Evolutionary conservation across 2,329 filamentous ascomycete genomes (phyloP).

Genomic region (Microdochium nivale): DNA sequence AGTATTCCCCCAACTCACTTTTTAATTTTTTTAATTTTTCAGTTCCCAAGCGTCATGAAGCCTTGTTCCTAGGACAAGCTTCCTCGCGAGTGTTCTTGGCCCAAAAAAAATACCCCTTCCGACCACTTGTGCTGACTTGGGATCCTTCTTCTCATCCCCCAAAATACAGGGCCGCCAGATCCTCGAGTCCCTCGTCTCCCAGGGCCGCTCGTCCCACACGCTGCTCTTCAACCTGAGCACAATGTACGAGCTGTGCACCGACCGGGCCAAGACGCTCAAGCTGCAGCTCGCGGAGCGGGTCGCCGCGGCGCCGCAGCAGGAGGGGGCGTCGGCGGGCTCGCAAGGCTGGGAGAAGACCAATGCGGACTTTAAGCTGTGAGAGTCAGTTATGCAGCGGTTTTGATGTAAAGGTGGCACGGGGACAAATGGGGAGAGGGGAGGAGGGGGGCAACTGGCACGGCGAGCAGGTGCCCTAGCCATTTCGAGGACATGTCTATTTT

Average conservation of each 20-base stretch:
- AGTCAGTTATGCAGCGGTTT: neutral
- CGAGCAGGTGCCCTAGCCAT: too few relatives aligned
- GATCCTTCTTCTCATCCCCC: constrained; percentile 1
- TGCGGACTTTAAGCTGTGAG: constrained; percentile 66
- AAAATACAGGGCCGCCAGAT: constrained; percentile 53
- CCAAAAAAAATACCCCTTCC: too few relatives aligned
- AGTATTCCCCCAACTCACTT: too few relatives aligned
- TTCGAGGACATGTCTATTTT: too few relatives aligned
- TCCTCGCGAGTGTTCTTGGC: too few relatives aligned
- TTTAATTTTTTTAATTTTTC: too few relatives aligned
- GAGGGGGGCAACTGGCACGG: too few relatives aligned
- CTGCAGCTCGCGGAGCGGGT: constrained; percentile 60
- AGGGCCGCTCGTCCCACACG: constrained; percentile 62
- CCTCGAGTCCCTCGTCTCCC: constrained; percentile 57
- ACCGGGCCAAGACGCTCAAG: constrained; percentile 65
- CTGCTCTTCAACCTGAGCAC: constrained; percentile 85
- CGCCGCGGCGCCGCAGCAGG: constrained; percentile 28
- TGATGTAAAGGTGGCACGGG: neutral
- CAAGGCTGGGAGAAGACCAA: constrained; percentile 64
- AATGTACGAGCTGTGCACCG: constrained; percentile 84
- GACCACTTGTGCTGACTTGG: too few relatives aligned
- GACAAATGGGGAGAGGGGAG: neutral
- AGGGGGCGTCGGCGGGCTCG: constrained; percentile 28
- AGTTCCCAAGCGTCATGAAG: too few relatives aligned
- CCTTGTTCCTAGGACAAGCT: too few relatives aligned